Base-by-base conservation (phyloP, 2,329 filamentous ascomycete species). In the Trichoderma sp. region DNA sequence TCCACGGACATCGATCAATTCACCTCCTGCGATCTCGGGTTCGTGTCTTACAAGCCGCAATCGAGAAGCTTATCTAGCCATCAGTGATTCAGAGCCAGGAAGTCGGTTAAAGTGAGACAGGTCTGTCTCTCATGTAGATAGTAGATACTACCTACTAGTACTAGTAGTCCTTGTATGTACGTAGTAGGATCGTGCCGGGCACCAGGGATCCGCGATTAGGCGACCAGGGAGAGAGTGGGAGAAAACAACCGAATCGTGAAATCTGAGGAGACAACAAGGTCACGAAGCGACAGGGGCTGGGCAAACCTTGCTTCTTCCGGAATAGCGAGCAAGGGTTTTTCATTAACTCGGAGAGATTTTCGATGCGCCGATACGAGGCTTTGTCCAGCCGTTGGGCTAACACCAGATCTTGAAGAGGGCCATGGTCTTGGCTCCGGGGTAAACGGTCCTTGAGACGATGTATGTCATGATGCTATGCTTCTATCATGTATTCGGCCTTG, bases 21-120 rank as follows among this genome's bases (percentile, higher is more conserved):
- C 21, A 10, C 9, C 9, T 60, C 30, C 15, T 39, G 45, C n/a
- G 57, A 60, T 41, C 15, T 9, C 41, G 39, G 15, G 3, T 28
- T 51, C 21, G 26, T 17, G 24, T 41, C 24, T n/a, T 15, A 43
- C 30, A 41, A 5, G 4, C 19, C 15, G 44, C 2, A 17, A 34
- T 58, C 43, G 55, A 30, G 19, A 2, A 2, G 7, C 1, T 21
- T 19, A 19, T 26, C 1, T 5, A 10, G 19, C 39, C 50, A 15
- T 9, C 39, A 14, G 21, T 2, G 2, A 24, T 24, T 24, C 21
- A 3, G 47, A 51, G n/a, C 58, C 58, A 21, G 48, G 48, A 61
- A 52, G 30, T 61, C n/a, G 58, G 58, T 61, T 61, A 44, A 61
- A 48, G 58, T 61, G 48, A 61, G 30, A 61, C 58, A 61, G 12